Conservation (phyloP, 495 filamentous ascomycete species). For the Penicillium paxilli region DNA sequence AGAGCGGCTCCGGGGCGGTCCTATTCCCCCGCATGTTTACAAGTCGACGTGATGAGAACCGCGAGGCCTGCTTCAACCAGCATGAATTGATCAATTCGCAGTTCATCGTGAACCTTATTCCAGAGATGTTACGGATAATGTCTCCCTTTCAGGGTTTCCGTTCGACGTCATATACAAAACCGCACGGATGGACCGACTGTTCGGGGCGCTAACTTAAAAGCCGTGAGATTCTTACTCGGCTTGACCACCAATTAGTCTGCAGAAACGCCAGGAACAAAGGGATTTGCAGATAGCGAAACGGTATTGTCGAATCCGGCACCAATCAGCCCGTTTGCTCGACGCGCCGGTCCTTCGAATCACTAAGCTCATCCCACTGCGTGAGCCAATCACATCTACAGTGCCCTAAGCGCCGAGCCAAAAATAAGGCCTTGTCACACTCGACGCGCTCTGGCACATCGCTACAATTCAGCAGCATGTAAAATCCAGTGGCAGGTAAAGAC, state of each 20-base stretch:
- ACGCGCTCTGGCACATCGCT: slow-evolving; percentile 6
- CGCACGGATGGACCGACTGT: slow-evolving; percentile 9
- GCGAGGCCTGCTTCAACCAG: no score
- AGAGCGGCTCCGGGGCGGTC: no score
- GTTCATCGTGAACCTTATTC: no score
- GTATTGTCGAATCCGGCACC: background rate
- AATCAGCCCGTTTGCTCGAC: slow-evolving; percentile 15
- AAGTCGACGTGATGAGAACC: background rate
- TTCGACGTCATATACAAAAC: slow-evolving; percentile 1
- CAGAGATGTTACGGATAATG: no score
- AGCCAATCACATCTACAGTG: slow-evolving; percentile 22
- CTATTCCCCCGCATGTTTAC: background rate
- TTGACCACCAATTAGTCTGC: slow-evolving; percentile 12
- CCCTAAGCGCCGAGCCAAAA: slow-evolving; percentile 25
- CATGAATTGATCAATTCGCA: background rate
- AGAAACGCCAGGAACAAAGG: background rate
- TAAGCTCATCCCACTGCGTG: slow-evolving; percentile 13
- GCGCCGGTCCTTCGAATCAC: slow-evolving; percentile 13
- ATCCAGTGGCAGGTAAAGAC: slow-evolving; percentile 4
- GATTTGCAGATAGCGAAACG: background rate
- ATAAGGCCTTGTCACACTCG: slow-evolving; percentile 26
- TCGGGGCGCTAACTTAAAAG: slow-evolving; percentile 9
- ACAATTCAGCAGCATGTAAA: slow-evolving; percentile 1
- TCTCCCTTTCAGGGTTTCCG: background rate
- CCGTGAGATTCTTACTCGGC: slow-evolving; percentile 15